These are phyloP conservation scores for Colletotrichum siamense DNA, from an alignment of 2,329 filamentous ascomycete genomes.

Conservation along the genomic window DNA sequence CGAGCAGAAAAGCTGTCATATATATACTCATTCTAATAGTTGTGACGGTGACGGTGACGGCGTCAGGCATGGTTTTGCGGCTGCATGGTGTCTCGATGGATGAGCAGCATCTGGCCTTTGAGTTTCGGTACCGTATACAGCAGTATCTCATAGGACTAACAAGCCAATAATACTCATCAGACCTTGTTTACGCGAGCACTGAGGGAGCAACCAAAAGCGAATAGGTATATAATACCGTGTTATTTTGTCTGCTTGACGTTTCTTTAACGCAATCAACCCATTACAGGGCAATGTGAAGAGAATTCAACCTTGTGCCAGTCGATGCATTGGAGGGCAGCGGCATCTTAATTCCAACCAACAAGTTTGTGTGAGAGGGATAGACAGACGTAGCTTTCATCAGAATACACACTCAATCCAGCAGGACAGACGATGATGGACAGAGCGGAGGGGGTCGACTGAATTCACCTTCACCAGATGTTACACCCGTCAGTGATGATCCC, in stretches of 20 bases:
- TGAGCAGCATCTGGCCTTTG: too few relatives aligned
- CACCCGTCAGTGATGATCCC: background rate
- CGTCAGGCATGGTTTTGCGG: background rate
- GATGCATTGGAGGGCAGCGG: background rate
- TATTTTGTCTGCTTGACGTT: background rate
- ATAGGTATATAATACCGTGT: background rate
- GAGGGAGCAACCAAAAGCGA: background rate
- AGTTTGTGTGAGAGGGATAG: background rate
- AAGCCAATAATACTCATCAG: background rate
- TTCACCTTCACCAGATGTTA: background rate
- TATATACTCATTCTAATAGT: too few relatives aligned
- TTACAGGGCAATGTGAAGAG: too few relatives aligned
- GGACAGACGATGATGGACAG: background rate
- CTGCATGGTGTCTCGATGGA: rapidly evolving
- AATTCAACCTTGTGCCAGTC: too few relatives aligned
- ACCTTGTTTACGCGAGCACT: background rate
- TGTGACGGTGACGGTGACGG: background rate
- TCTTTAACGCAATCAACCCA: background rate
- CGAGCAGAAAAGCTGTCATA: too few relatives aligned
- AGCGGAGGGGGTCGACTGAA: too few relatives aligned
- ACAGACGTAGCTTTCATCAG: rapidly evolving
- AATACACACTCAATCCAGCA: background rate
- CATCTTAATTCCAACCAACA: background rate
- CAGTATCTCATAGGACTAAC: background rate
- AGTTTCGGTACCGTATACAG: background rate